phyloP scores from a whole-genome alignment of 192 early-diverging fungal genomes.

The Backusella parvicylindrica region DNA sequence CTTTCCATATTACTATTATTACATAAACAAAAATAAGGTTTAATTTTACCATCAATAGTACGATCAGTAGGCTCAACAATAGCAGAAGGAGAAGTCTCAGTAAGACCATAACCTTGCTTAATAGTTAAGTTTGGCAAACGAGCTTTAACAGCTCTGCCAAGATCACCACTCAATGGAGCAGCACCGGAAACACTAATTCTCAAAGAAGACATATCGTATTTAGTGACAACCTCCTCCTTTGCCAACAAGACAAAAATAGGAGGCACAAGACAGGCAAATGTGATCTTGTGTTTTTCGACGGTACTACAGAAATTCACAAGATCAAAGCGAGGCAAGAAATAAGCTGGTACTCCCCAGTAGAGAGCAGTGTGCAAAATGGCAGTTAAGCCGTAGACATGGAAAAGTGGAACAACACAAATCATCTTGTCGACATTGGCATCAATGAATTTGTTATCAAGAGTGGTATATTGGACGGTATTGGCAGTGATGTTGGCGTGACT shows the following conservation, averaged over 20 bases:
- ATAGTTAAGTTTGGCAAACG: conserved; percentile 31
- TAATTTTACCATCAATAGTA: conserved; percentile 33
- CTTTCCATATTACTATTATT: too few species aligned
- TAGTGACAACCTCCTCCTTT: conserved; percentile 59
- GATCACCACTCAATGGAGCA: conserved; percentile 59
- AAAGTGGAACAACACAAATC: conserved; percentile 27
- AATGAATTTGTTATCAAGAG: not conserved
- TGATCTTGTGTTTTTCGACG: conserved; percentile 71
- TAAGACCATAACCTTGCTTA: conserved; percentile 71
- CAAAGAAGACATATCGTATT: conserved; percentile 59
- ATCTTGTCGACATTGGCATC: not conserved
- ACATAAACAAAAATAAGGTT: not conserved
- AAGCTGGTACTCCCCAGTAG: conserved; percentile 32
- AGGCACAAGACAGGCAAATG: conserved; percentile 74
- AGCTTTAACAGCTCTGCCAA: conserved; percentile 32
- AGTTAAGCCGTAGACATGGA: conserved; percentile 25
- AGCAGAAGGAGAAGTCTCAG: conserved; percentile 61
- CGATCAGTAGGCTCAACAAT: conserved; percentile 29
- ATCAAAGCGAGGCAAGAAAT: conserved; percentile 64
- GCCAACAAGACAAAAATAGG: conserved; percentile 64
- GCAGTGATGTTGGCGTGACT: conserved; percentile 30
- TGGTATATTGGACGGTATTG: conserved; percentile 19
- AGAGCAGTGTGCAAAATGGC: conserved; percentile 10
- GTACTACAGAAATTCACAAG: conserved; percentile 56
- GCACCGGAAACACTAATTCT: conserved; percentile 54